Percentiles rank a stretch among this genome's conserved stretches.
Evolutionary conservation across 768 basidiomycete species (phyloP).

Genomic region (Auriscalpium microsporum): DNA sequence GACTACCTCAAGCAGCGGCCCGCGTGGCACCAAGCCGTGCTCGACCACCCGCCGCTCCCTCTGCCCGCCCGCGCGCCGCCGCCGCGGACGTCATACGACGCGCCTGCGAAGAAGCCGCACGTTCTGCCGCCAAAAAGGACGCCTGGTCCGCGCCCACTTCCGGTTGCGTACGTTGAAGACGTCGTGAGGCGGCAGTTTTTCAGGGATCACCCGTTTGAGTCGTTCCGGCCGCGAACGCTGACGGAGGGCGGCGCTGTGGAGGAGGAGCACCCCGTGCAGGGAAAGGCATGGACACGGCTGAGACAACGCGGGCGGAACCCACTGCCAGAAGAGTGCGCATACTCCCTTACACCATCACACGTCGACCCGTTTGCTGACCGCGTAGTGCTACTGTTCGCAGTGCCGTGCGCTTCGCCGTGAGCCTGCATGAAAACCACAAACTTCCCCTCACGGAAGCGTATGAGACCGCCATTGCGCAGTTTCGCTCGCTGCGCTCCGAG

Average conservation of each 20-base stretch:
- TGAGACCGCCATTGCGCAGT: constrained; percentile 69
- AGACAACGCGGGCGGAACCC: constrained; percentile 79
- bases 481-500: constrained; percentile 80
- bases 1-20: constrained; percentile 58
- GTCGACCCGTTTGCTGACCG: constrained; percentile 5
- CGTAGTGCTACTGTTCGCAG: constrained; percentile 37
- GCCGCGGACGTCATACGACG: constrained; percentile 46
- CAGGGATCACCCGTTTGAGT: constrained; percentile 93
- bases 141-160: constrained; percentile 31
- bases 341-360: background rate
- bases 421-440: constrained; percentile 58
- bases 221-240: constrained; percentile 70
- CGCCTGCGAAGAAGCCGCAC: constrained; percentile 6
- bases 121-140: constrained; percentile 2
- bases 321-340: constrained; percentile 79
- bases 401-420: constrained; percentile 70
- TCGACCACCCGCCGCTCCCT: constrained; percentile 81
- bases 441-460: constrained; percentile 75
- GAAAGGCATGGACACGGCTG: constrained; percentile 66
- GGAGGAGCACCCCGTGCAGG: constrained; percentile 47
- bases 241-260: constrained; percentile 61
- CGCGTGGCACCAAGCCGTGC: constrained; percentile 77
- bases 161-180: constrained; percentile 78
- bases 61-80: constrained; percentile 72
- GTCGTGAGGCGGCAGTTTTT: constrained; percentile 85